Percentiles rank a stretch among this genome's conserved stretches.
phyloP scores from a whole-genome alignment of 2,329 filamentous ascomycete species.

The Sclerotinia sclerotiorum region DNA sequence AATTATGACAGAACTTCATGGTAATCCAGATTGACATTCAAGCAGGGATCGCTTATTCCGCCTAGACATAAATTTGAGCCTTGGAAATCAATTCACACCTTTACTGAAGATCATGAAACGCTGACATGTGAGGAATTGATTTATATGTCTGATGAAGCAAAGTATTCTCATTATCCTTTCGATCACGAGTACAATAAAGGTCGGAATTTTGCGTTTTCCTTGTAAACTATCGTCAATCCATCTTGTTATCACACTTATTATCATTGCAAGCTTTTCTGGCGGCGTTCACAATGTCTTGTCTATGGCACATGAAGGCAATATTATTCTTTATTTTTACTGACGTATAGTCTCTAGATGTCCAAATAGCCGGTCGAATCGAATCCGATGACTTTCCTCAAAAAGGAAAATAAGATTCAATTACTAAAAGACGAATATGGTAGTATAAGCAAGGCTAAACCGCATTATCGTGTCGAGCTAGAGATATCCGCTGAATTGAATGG shows the following conservation, averaged over 20 bases:
- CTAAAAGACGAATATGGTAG: not conserved
- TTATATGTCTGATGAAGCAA: conserved; percentile 26
- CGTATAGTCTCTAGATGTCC: conserved; percentile 18
- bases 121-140: conserved; percentile 30
- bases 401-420: conserved; percentile 14
- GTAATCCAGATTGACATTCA: not conserved
- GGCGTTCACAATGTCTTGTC: too few relatives aligned
- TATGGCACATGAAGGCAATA: too few relatives aligned
- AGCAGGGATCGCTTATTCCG: not conserved
- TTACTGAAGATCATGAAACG: conserved; percentile 5
- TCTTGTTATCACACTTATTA: not conserved
- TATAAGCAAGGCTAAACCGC: not conserved
- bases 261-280: not conserved
- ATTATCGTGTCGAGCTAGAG: conserved; percentile 28
- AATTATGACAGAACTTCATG: not conserved
- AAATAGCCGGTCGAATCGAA: conserved; percentile 25
- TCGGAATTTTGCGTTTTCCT: not conserved
- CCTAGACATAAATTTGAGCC: conserved; percentile 17
- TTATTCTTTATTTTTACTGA: not conserved
- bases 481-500: conserved; percentile 27
- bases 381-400: conserved; percentile 29
- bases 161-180: conserved; percentile 21
- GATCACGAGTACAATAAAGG: conserved; percentile 25
- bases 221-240: not conserved
- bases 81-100: conserved; percentile 21